Base-by-base conservation (phyloP, 495 filamentous ascomycete species). In the Neurospora sp. region DNA sequence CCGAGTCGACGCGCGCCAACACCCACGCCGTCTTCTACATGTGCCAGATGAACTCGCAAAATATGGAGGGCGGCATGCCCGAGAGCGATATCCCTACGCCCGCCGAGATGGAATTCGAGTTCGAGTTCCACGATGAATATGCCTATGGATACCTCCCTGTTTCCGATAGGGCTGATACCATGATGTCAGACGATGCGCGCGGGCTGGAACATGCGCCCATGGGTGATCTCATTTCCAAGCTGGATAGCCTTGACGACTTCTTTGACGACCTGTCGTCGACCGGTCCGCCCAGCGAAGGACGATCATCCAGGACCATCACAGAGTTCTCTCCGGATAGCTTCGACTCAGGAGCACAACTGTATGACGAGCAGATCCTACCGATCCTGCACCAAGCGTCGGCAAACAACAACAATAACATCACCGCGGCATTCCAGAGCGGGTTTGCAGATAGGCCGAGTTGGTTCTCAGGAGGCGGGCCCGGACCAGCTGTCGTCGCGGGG, bases 1-100 rank as follows among this genome's bases (percentile, higher is more conserved):
- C 94, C 3, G 89, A 89, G 69, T 89, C 88, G 48, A 98, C 95
- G 12, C 87, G 94, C 42, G 87, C 90, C 72, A 98, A 98, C 78
- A 94, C 98, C n/a, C 94, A 98, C 76, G 93, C 94, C 0, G 94
- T 96, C 5, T 97, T 97, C 81, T 96, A 97, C 80, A 97, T 93
- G 70, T 97, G 95, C 75, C 88, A 88, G 69, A 66, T 35, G 54
- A 35, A 66, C 14, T 66, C 54, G 6, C 54, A 66, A 16, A 81
- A 76, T 16, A 75, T 79, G 37, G 83, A 85, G 70, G 85, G 84
- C 37, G 82, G 88, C 0, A 86, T 89, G 70, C 87, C 88, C 35
- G 91, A 93, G 71, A 85, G 91, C n/a, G 54, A 66, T 2, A 86
- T 86, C 3, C 87, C 90, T 71, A 94, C 93, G 0, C 91, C 94